Conservation (phyloP, 257 asterid genomes). For the Lycium ferocissimum region DNA sequence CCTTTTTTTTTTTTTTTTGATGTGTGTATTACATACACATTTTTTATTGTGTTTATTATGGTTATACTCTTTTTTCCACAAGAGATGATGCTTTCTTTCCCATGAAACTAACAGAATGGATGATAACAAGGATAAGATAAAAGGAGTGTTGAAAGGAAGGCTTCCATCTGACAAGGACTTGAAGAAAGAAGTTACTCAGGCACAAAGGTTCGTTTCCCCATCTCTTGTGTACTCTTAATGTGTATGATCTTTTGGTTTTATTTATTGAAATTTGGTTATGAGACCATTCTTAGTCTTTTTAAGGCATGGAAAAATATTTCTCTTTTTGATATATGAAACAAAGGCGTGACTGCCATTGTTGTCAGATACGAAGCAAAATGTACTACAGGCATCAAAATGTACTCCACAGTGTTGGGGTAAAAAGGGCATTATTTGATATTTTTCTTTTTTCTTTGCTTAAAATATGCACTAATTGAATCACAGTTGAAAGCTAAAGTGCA, state of each 20-base stretch:
- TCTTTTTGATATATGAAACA: conserved; percentile 10
- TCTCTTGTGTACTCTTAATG: neutral
- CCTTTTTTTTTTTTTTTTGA: conserved; percentile 9
- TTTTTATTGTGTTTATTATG: conserved; percentile 18
- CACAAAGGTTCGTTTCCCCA: conserved; percentile 65
- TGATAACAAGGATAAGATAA: conserved; percentile 76
- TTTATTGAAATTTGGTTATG: conserved; percentile 24
- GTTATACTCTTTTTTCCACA: conserved; percentile 20
- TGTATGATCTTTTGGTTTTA: conserved; percentile 15
- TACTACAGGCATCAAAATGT: neutral
- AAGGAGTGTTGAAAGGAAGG: conserved; percentile 93
- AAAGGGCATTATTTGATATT: conserved; percentile 23
- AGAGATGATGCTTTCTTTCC: conserved; percentile 32
- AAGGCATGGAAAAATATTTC: neutral
- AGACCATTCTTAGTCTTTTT: neutral
- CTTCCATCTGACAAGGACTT: conserved; percentile 90
- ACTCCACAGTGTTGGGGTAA: neutral
- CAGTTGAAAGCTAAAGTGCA: neutral
- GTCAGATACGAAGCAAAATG: neutral
- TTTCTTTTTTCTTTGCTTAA: neutral
- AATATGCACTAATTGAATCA: neutral
- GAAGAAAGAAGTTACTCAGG: conserved; percentile 78
- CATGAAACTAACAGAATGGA: conserved; percentile 66
- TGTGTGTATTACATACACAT: conserved; percentile 29
- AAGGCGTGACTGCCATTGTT: neutral